Evolutionary conservation across 208 protist species (phyloP), one percentile per base, ranked within the genome.

Genomic region (Strigomonas culicis): DNA sequence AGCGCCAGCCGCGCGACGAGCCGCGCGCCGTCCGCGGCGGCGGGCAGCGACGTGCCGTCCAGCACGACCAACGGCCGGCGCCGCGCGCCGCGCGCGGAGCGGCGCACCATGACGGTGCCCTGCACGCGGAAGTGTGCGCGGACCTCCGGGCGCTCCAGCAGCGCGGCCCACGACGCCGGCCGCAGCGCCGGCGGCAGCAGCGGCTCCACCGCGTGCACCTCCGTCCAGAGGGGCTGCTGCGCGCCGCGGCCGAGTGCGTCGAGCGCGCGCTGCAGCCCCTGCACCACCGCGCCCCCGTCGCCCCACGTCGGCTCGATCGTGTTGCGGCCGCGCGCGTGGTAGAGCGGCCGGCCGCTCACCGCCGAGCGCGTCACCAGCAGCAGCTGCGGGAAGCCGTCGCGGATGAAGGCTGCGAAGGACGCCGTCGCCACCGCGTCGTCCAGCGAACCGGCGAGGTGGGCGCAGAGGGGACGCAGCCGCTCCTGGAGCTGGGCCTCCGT

Each of bases 181-280:
- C 53, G 74, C 19, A 71, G 67, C 25, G 39, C 55, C 21, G 49
- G 59, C 30, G 70, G 72, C 41, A 90, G 52, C 61, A 88, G 67
- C 19, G 80, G 80, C 1, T 60, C 70, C 49, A 90, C 50, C 27
- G 58, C 56, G 27, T 34, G 53, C 1, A 85, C 60, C 25, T 86
- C 76, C 0, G 80, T 88, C 70, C 79, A 90, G 17, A 93, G 72
- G 0, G 86, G 86, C 57, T 88, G 74, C 41, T 79, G 68, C 50
- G 81, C 79, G 4, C 58, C 68, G 10, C 80, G 70, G 36, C 80
- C 79, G 11, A 93, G 56, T 7, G 68, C 53, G 41, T 82, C 58
- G 58, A 93, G 66, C 11, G 76, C 86, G 47, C 72, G 65, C 44
- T 79, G 66, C 31, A 86, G 49, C 0, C 44, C 44, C 11, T 28